Evolutionary conservation across 148 eudicot genomes (phyloP).

Genomic region (Chenopodium quinoa): DNA sequence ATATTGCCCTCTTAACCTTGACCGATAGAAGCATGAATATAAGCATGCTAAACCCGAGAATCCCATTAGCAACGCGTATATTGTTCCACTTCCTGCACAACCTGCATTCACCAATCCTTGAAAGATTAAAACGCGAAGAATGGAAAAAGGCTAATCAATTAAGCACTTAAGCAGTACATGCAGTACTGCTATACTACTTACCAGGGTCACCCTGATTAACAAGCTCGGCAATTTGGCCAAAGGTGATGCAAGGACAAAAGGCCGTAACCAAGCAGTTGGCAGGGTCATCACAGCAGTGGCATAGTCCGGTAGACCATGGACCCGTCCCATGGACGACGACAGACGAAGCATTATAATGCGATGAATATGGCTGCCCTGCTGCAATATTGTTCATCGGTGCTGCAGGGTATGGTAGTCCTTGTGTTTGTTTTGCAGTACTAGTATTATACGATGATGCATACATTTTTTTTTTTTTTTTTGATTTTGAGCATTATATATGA

Average conservation of each 20-base stretch:
- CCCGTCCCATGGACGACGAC: not conserved
- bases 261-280: conserved; percentile 33
- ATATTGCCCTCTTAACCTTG: conserved; percentile 47
- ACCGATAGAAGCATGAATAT: conserved; percentile 37
- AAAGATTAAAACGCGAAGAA: not conserved
- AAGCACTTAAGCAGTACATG: not conserved
- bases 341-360: conserved; percentile 10
- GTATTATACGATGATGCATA: conserved; percentile 18
- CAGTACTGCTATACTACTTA: not conserved
- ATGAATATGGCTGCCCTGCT: conserved; percentile 25
- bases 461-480: not conserved
- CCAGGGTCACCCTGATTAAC: conserved; percentile 28
- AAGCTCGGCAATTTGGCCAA: conserved; percentile 34
- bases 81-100: conserved; percentile 31
- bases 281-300: conserved; percentile 41
- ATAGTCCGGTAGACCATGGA: conserved; percentile 36
- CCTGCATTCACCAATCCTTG: conserved; percentile 16
- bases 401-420: conserved; percentile 11
- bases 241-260: conserved; percentile 32
- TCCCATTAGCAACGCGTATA: conserved; percentile 28
- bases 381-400: conserved; percentile 25
- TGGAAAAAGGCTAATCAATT: too few relatives aligned
- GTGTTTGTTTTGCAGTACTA: conserved; percentile 16
- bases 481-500: not conserved
- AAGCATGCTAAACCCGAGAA: conserved; percentile 26